These are phyloP conservation scores for Penicillium pancosmium DNA, from an alignment of 495 filamentous ascomycete species.

Conservation along the genomic window DNA sequence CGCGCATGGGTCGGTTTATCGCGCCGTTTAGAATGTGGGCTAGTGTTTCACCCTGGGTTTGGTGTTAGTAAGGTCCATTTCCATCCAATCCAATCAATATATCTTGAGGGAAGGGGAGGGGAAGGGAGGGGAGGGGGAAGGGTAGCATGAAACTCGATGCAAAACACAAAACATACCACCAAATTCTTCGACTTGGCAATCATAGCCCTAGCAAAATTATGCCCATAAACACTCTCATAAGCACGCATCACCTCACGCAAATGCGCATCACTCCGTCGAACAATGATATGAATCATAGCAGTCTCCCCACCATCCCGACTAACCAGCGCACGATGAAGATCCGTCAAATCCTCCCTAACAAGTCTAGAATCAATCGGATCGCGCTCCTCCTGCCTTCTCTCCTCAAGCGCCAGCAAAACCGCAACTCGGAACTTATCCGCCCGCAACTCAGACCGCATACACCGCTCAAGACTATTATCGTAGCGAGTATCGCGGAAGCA, in stretches of 20 bases:
- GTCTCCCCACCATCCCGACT: constrained; percentile 83
- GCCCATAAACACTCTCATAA: constrained; percentile 69
- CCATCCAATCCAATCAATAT: background rate
- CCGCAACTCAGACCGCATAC: constrained; percentile 88
- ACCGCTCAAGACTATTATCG: constrained; percentile 74
- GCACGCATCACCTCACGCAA: constrained; percentile 73
- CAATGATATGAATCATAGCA: constrained; percentile 85
- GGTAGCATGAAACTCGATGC: background rate
- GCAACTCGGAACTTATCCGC: constrained; percentile 94
- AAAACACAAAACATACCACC: constrained; percentile 62
- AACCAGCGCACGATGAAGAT: constrained; percentile 68
- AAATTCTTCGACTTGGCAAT: constrained; percentile 87
- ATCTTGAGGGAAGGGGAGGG: background rate
- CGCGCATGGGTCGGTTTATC: constrained; percentile 92
- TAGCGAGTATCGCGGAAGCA: constrained; percentile 93
- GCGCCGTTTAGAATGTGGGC: constrained; percentile 96
- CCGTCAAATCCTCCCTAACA: constrained; percentile 70
- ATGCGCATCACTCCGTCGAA: constrained; percentile 77
- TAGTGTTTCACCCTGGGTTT: constrained; percentile 82
- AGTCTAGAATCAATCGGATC: constrained; percentile 57
- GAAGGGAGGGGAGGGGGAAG: constrained; percentile 4
- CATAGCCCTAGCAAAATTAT: constrained; percentile 86
- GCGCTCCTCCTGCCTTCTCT: constrained; percentile 77
- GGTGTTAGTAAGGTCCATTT: constrained; percentile 5
- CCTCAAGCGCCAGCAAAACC: constrained; percentile 82